Evolutionary conservation across 2,329 filamentous ascomycete species (phyloP).

Genomic region (Aureobasidium lini): DNA sequence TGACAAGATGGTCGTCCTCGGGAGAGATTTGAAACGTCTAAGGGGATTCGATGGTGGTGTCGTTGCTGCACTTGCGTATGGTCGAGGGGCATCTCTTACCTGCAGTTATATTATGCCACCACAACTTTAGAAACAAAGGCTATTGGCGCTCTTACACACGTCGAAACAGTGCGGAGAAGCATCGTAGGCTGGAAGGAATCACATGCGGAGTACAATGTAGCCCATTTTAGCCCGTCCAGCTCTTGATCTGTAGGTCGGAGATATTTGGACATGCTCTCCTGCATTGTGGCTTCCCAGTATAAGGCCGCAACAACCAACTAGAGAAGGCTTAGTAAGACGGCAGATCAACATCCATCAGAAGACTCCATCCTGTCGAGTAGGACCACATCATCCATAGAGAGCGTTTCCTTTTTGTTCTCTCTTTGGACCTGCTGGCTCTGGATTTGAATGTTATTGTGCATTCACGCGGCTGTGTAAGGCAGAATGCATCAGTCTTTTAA

Average conservation of each 20-base stretch:
- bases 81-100: not conserved
- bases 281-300: not conserved
- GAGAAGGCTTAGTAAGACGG: not conserved
- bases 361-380: too few species aligned
- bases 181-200: not conserved
- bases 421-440: too few species aligned
- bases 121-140: not conserved
- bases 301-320: not conserved
- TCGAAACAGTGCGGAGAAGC: not conserved
- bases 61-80: not conserved
- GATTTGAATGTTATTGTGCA: too few species aligned
- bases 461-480: too few species aligned
- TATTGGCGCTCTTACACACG: not conserved
- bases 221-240: not conserved
- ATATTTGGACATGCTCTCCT: not conserved
- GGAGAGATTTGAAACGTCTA: not conserved
- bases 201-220: not conserved
- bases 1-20: not conserved
- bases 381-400: too few species aligned
- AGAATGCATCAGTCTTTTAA: too few species aligned
- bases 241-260: not conserved
- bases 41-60: not conserved
- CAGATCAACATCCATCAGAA: not conserved
- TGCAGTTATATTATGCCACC: not conserved
- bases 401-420: too few species aligned